These are phyloP conservation scores for Penicillium pancosmium DNA, from an alignment of 495 filamentous ascomycete genomes.

Conservation along the genomic window DNA sequence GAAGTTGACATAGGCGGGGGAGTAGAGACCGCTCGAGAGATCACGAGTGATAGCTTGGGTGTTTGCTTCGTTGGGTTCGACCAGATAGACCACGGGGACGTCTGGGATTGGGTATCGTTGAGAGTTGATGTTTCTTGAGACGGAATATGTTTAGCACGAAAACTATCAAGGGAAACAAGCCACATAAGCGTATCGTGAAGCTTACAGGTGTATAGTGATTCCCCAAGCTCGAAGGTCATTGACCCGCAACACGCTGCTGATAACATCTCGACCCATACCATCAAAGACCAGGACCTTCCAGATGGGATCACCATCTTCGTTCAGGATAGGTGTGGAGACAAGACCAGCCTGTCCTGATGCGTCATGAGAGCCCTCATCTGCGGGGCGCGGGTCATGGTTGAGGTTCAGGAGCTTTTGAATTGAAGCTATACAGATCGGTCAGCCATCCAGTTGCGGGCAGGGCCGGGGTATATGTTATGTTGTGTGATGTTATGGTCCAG, in stretches of 20 bases:
- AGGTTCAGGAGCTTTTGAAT: constrained; percentile 96
- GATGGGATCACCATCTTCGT: constrained; percentile 82
- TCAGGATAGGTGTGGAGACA: constrained; percentile 77
- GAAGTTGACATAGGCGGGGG: constrained; percentile 96
- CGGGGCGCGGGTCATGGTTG: constrained; percentile 68
- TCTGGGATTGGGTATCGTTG: constrained; percentile 90
- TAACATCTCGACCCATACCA: constrained; percentile 70
- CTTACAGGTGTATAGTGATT: constrained; percentile 93
- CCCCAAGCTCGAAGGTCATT: constrained; percentile 91
- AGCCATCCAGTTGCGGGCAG: constrained; percentile 24
- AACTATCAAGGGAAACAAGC: not conserved
- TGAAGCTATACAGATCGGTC: constrained; percentile 63
- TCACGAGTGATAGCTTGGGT: constrained; percentile 84
- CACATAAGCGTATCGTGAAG: constrained; percentile 3
- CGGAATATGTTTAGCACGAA: constrained; percentile 7
- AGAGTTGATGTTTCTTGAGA: constrained; percentile 75
- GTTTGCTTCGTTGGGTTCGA: constrained; percentile 84
- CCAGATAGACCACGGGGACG: constrained; percentile 92
- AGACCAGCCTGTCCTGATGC: constrained; percentile 56
- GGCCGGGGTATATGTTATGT: not conserved
- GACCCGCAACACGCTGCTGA: constrained; percentile 92
- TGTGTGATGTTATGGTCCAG: not conserved
- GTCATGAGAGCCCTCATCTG: constrained; percentile 60
- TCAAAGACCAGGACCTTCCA: constrained; percentile 76
- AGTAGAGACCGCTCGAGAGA: constrained; percentile 84